Base-by-base conservation (phyloP, 805 yeast genomes). In the Komagataella mondaviorum region DNA sequence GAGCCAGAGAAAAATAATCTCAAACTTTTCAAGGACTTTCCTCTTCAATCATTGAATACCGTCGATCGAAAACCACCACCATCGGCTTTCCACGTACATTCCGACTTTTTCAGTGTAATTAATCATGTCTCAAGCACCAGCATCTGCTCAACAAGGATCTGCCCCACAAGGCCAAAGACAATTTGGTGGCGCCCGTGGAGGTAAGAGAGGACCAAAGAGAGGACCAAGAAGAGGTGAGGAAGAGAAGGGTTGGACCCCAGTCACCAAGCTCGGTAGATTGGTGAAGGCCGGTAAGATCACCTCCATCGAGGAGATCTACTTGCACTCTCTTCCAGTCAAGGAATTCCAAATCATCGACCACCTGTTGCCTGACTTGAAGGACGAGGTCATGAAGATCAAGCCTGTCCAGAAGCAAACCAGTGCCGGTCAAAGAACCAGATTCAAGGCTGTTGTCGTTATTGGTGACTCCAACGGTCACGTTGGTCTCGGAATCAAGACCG, bases 341-440 rank as follows among this genome's bases (percentile, higher is more conserved):
- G 99, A 93, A 81, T 90, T 77, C 87, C 98, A 93, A 82, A 87
- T 93, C 81, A 86, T 93, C 69, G 99, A 93, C 81, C 83, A 82
- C 71, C 81, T 93, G 75, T 81, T 93, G 69, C 99, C 99, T 73
- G 84, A 78, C 70, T 85, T 93, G 72, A 83, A 85, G 78, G 99
- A 93, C 75, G 96, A 91, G 80, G 97, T 93, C 71, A 93, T 93
- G 99, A 91, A 91, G 88, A 93, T 93, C 81, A 85, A 91, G 81
- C 95, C 99, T 64, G 99, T 93, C 67, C 99, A 93, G 81, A 93
- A 93, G 85, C 99, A 93, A 81, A 93, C 99, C 83, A 84, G 96
- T 80, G 99, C 99, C 70, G 99, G 99, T 89, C 99, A 93, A 84
- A 91, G 99, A 85, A 93, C 98, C 79, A 89, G 99, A 84, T 90